Conservation (phyloP, 805 yeast species). For the Pichia membranifaciens region DNA sequence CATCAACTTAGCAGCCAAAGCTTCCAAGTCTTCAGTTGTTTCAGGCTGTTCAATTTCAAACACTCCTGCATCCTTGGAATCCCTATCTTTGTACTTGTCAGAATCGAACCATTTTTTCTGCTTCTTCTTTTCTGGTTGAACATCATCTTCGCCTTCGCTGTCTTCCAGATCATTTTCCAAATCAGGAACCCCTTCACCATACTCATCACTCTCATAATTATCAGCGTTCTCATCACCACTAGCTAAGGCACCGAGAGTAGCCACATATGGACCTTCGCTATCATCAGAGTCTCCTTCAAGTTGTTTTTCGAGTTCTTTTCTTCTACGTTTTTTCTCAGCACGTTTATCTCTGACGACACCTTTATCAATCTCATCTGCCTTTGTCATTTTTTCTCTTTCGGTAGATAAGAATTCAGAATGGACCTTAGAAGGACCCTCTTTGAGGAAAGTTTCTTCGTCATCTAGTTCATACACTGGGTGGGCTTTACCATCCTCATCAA, state of each 20-base stretch:
- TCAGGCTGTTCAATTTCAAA: conserved; percentile 84
- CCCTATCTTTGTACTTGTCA: conserved; percentile 22
- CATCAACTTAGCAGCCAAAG: conserved; percentile 54
- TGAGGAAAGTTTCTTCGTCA: conserved; percentile 79
- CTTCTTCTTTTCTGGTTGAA: conserved; percentile 30
- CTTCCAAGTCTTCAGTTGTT: conserved; percentile 90
- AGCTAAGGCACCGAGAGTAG: conserved; percentile 22
- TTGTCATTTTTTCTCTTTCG: conserved; percentile 65
- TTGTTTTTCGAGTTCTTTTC: conserved; percentile 70
- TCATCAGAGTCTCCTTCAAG: conserved; percentile 31
- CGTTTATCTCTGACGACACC: conserved; percentile 67
- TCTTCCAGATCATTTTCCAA: conserved; percentile 11
- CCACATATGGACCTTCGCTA: conserved; percentile 28
- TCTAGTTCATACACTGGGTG: conserved; percentile 90
- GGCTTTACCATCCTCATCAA: conserved; percentile 92
- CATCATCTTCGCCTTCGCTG: conserved; percentile 18
- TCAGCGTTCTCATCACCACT: conserved; percentile 14
- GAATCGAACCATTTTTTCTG: conserved; percentile 47
- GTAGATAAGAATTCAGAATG: conserved; percentile 58
- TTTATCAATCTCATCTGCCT: conserved; percentile 75
- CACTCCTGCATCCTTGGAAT: conserved; percentile 30
- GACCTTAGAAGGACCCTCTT: conserved; percentile 53
- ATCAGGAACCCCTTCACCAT: not conserved
- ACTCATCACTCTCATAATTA: conserved; percentile 7
- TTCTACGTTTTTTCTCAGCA: conserved; percentile 81